A percentile compares a stretch with the other conserved stretches of the same genome.
Evolutionary conservation across 2,329 filamentous ascomycete genomes (phyloP).

Genomic region (Verticillium dahliae): DNA sequence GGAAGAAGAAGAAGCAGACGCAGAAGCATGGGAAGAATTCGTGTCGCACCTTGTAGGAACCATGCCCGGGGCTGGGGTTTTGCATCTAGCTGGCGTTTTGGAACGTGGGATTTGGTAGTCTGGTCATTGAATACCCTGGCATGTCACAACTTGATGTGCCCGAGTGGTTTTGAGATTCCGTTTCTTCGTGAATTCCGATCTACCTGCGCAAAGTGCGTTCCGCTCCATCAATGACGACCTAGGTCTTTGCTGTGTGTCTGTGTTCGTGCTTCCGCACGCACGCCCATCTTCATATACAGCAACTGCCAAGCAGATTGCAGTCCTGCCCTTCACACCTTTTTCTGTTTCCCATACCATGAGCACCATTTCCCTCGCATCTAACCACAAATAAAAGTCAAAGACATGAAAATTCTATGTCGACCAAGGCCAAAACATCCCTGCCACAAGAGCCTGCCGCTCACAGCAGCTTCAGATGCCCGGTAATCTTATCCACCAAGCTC

Average conservation of each 20-base stretch:
- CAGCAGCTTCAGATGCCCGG: slow-evolving; percentile 76
- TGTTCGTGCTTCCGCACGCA: neutral
- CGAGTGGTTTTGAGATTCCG: neutral
- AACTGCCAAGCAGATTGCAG: neutral
- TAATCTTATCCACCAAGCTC: slow-evolving; percentile 80
- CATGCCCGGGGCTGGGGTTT: neutral
- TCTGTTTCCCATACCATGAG: neutral
- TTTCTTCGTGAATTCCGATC: neutral
- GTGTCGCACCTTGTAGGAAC: neutral
- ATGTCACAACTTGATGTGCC: neutral
- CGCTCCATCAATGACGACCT: neutral
- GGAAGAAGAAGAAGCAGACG: no score
- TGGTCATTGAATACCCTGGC: slow-evolving; percentile 10
- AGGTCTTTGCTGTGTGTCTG: no score
- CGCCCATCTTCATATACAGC: neutral
- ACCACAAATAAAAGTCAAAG: no score
- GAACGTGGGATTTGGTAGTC: neutral
- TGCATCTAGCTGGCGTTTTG: slow-evolving; percentile 13
- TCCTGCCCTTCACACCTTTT: neutral
- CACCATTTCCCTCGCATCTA: neutral
- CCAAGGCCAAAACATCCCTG: neutral
- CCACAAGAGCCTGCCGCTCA: slow-evolving; percentile 32
- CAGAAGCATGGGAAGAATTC: no score
- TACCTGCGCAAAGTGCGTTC: neutral
- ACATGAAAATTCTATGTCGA: no score